These are phyloP conservation scores for Penicillium digitatum DNA, from an alignment of 2,329 filamentous ascomycete genomes.

Conservation along the genomic window DNA sequence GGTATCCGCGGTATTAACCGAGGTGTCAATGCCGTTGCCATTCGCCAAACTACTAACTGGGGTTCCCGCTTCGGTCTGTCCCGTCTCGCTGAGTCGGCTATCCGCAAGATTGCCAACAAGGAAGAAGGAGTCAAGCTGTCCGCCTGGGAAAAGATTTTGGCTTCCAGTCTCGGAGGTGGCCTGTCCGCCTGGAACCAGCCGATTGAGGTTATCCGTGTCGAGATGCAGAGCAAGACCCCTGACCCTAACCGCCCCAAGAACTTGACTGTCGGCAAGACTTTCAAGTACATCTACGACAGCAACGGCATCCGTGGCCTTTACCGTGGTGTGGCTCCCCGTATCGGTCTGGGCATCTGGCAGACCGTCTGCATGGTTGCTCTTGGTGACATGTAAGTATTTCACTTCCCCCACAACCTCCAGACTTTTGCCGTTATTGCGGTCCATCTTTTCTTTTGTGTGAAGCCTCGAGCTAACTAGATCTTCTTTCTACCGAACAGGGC, in stretches of 20 bases:
- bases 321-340: constrained; percentile 88
- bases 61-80: constrained; percentile 92
- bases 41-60: constrained; percentile 99
- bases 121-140: constrained; percentile 71
- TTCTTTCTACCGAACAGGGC: constrained; percentile 46
- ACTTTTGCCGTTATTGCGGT: neutral
- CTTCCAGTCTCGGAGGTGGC: constrained; percentile 83
- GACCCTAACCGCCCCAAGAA: constrained; percentile 99
- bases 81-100: constrained; percentile 83
- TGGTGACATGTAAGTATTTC: constrained; percentile 80
- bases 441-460: constrained; percentile 21
- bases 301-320: constrained; percentile 92
- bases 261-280: constrained; percentile 85
- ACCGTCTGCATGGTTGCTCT: constrained; percentile 99
- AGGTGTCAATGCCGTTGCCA: constrained; percentile 97
- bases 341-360: constrained; percentile 96
- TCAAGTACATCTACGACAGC: constrained; percentile 79
- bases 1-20: constrained; percentile 96
- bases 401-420: neutral
- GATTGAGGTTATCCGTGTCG: constrained; percentile 98
- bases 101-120: constrained; percentile 75
- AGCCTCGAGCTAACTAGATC: constrained; percentile 29
- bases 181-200: constrained; percentile 98
- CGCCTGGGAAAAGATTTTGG: constrained; percentile 81
- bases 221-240: constrained; percentile 99